Evolutionary conservation across 164 flowering plant genomes (phyloP).

Genomic region (Vitis riparia): DNA sequence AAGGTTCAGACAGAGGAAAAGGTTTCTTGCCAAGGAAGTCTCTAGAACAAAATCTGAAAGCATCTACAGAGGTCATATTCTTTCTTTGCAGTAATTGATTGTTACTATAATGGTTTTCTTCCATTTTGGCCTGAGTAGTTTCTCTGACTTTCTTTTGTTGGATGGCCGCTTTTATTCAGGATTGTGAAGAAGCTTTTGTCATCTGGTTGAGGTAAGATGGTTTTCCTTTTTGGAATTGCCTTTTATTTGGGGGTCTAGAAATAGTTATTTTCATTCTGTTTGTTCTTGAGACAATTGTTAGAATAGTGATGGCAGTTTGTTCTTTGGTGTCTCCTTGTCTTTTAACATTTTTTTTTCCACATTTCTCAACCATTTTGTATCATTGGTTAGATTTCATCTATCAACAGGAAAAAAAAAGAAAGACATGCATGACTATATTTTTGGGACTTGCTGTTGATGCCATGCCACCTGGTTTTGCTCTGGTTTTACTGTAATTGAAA

Average conservation of each 20-base stretch:
- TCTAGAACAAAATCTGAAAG: slow-evolving; percentile 14
- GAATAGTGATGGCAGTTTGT: neutral
- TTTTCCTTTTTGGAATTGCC: slow-evolving; percentile 1
- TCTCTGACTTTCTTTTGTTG: neutral
- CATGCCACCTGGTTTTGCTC: no score
- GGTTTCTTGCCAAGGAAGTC: slow-evolving; percentile 18
- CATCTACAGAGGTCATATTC: slow-evolving; percentile 24
- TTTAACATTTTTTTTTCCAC: no score
- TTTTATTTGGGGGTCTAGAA: neutral
- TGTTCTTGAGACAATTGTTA: neutral
- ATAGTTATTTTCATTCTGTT: neutral
- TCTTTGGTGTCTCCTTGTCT: no score
- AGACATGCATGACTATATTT: no score
- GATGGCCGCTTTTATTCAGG: slow-evolving; percentile 24
- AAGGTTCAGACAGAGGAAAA: slow-evolving; percentile 26
- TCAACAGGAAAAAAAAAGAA: no score
- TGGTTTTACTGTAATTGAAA: no score
- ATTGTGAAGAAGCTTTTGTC: slow-evolving; percentile 21
- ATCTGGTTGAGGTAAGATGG: slow-evolving; percentile 35
- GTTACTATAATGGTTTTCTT: slow-evolving; percentile 1
- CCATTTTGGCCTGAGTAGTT: neutral
- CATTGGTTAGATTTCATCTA: no score
- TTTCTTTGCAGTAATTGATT: slow-evolving; percentile 5
- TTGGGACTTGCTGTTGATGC: no score
- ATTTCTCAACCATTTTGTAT: no score